Base-by-base conservation (phyloP, 495 filamentous ascomycete species). In the Penicillium tannophilum region DNA sequence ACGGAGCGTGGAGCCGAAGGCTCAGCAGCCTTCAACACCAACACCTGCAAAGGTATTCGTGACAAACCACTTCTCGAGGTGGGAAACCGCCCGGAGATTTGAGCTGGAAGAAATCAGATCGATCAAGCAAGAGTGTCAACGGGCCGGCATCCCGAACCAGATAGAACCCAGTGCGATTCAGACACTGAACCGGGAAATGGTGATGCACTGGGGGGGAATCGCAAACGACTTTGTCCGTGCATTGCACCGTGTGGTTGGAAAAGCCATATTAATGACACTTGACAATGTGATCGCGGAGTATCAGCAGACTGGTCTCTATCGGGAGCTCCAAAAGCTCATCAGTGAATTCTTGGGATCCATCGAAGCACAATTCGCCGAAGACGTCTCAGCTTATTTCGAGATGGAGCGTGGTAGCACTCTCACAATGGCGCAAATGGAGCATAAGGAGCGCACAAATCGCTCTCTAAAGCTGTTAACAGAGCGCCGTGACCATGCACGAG, bases 131-230 rank as follows among this genome's bases (percentile, higher is more conserved):
- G 69, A 79, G n/a, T 72, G 69, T 0, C 72, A 75, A 20, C 63
- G 61, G 3, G 71, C 68, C 14, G 74, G 76, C 0, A 64, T 79
- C 0, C 76, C 76, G 0, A 70, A 76, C 19, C 72, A 77, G 19
- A 71, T 70, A 6, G 71, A 80, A 30, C 77, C 80, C 0, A 74
- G 74, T 2, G 77, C 78, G 0, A 75, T 75, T 5, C 75, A 80
- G 17, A 66, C 56, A 0, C 68, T 83, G 56, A 72, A 78, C 17
- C 47, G 61, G n/a, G 23, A 63, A 11, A 79, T 73, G 30, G 67
- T 80, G 6, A 53, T 60, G 2, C 74, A 79, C 20, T 83, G 80
- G 80, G 41, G 63, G 2, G 53, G 51, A 0, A 72, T 78, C 0
- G 55, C 76, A 35, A 30, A 61, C 1, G 49, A 53, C 0, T 81